These are phyloP conservation scores for Phalaenopsis aphrodite DNA, from an alignment of 106 monocot genomes.

Conservation along the genomic window DNA sequence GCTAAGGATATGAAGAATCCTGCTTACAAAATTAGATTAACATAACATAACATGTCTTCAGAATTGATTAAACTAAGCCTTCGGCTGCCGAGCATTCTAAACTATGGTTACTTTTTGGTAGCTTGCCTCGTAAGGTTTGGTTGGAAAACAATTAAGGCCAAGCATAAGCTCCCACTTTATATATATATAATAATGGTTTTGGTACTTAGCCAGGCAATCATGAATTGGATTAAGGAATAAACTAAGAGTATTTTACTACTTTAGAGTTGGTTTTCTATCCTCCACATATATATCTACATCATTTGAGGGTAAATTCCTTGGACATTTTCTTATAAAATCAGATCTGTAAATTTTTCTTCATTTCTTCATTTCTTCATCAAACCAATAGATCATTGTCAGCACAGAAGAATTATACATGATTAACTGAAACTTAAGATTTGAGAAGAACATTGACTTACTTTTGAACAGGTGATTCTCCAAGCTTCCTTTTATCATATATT, in stretches of 20 bases:
- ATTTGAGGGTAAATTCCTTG: not conserved
- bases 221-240: too few species aligned
- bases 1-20: conserved; percentile 7
- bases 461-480: conserved; percentile 84
- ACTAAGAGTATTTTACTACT: too few species aligned
- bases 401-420: not conserved
- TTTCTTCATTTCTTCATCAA: not conserved
- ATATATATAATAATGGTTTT: not conserved
- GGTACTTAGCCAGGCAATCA: not conserved
- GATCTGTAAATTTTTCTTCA: not conserved
- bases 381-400: not conserved
- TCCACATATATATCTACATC: not conserved
- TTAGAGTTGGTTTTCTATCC: not conserved
- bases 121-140: not conserved
- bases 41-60: not conserved
- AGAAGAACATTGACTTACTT: conserved; percentile 38
- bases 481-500: conserved; percentile 72
- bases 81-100: not conserved
- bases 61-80: not conserved
- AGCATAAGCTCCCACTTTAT: not conserved
- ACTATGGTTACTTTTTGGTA: not conserved
- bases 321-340: not conserved
- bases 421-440: not conserved
- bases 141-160: not conserved
- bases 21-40: conserved; percentile 2